phyloP scores from a whole-genome alignment of 2,329 filamentous ascomycete genomes.

The Penicillium sp. region DNA sequence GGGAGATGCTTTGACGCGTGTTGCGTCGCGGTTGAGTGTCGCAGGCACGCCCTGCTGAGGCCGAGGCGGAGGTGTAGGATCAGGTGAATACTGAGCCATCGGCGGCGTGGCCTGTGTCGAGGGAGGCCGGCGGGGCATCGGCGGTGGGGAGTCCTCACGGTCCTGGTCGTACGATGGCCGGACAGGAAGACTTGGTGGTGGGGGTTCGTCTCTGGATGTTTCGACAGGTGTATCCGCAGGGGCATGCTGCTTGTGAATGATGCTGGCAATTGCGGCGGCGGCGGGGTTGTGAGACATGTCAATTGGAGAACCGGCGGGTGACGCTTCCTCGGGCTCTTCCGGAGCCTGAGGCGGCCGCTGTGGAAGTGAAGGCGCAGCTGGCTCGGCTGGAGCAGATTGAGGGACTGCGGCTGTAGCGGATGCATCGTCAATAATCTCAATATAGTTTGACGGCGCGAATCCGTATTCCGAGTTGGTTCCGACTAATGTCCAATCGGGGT shows the following conservation, averaged over 20 bases:
- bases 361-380: conserved; percentile 43
- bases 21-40: conserved; percentile 37
- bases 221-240: conserved; percentile 29
- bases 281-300: conserved; percentile 52
- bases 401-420: conserved; percentile 48
- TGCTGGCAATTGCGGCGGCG: conserved; percentile 58
- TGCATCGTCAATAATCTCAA: conserved; percentile 65
- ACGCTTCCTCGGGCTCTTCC: conserved; percentile 28
- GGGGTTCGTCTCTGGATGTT: conserved; percentile 31
- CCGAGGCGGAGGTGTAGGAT: conserved; percentile 46
- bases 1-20: conserved; percentile 54
- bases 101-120: conserved; percentile 58
- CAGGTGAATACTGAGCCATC: conserved; percentile 60
- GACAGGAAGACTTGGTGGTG: conserved; percentile 35
- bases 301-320: conserved; percentile 38
- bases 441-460: conserved; percentile 95
- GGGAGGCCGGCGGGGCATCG: conserved; percentile 63
- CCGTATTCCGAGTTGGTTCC: conserved; percentile 83
- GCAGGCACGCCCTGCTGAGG: conserved; percentile 13
- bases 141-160: conserved; percentile 45
- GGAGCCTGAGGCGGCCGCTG: conserved; percentile 28
- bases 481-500: conserved; percentile 95
- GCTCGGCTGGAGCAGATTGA: conserved; percentile 32
- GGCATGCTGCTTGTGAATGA: conserved; percentile 44
- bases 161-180: conserved; percentile 65